Percentiles rank a stretch among this genome's conserved stretches.
phyloP scores from a whole-genome alignment of 2,329 filamentous ascomycete genomes.

The Ophiostoma quercus region DNA sequence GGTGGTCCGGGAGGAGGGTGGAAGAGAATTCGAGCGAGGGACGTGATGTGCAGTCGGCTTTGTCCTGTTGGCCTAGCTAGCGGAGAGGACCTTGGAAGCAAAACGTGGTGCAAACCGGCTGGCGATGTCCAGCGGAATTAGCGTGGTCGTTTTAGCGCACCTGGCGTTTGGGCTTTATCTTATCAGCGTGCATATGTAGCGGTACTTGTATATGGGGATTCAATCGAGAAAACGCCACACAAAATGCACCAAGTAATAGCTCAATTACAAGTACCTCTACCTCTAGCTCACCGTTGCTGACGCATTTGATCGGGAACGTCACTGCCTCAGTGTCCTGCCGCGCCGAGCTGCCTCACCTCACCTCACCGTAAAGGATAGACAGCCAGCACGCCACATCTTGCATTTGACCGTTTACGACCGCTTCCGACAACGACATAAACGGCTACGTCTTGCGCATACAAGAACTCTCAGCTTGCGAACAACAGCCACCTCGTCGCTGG shows the following conservation, averaged over 20 bases:
- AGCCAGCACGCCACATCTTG: neutral
- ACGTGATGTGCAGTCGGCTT: neutral
- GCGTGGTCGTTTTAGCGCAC: conserved; percentile 13
- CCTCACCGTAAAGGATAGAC: neutral
- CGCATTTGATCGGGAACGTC: conserved; percentile 21
- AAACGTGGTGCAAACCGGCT: conserved; percentile 20
- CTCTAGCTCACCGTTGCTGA: conserved; percentile 17
- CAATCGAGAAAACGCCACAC: neutral
- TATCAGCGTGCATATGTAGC: conserved; percentile 14
- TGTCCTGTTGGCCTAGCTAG: conserved; percentile 3
- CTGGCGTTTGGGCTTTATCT: conserved; percentile 20
- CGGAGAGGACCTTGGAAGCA: conserved; percentile 13
- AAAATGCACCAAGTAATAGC: neutral
- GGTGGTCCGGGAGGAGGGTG: neutral
- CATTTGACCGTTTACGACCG: neutral
- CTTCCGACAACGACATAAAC: neutral
- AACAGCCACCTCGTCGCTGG: neutral
- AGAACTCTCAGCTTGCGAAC: neutral
- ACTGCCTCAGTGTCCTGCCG: conserved; percentile 19
- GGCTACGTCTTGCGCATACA: neutral
- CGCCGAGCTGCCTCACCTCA: neutral
- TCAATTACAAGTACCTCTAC: neutral
- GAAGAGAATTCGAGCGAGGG: neutral
- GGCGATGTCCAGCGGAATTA: conserved; percentile 8
- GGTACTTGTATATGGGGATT: neutral